Evolutionary conservation across 108 stramenopile species (phyloP), one percentile per base, ranked within the genome.

Genomic region (Aurantiochytrium sp.): DNA sequence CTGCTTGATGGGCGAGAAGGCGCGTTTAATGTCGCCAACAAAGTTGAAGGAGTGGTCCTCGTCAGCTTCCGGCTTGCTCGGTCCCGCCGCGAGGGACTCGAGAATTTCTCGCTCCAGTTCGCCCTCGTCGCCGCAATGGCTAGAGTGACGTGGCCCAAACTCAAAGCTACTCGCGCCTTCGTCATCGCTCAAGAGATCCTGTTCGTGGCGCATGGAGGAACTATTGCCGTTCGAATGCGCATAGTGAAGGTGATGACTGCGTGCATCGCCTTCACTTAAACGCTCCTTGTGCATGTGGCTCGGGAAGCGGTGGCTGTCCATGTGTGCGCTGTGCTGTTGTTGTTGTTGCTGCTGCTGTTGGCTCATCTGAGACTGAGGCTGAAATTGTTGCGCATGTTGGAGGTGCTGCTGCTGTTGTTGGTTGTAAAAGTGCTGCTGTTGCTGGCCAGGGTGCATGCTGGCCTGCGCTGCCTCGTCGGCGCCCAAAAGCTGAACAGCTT

Each of bases 1-100:
- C 51, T 47, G 45, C 76, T 83, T 83, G 76, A 83, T 53, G 12
- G 76, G 76, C 6, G 49, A 53, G 23, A 83, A 83, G 19, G 76
- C 76, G 51, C 76, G 76, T 28, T 83, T 83, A 4, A 83, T 83
- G 76, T 83, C 49, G 51, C 76, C 76, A 35, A 53, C 76, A 53
- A 83, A 83, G 51, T 83, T 83, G 76, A 47, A 53, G 23, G 49
- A 25, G 23, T 83, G 76, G 51, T 83, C 51, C 51, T 47, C 49
- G 10, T 47, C 76, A 16, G 49, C 12, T 6, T 35, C 51, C 0
- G 45, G 76, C 49, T 83, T 53, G 51, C 18, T 28, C 18, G 76
- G 45, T 35, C 51, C 76, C 19, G 35, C 42, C 1, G 64, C 64
- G 42, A 69, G 64, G 8, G 64, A 69, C 64, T 69, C 64, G 42